Base-by-base conservation (phyloP, 208 protist genomes). In the Trypanosomatidae sp. region DNA sequence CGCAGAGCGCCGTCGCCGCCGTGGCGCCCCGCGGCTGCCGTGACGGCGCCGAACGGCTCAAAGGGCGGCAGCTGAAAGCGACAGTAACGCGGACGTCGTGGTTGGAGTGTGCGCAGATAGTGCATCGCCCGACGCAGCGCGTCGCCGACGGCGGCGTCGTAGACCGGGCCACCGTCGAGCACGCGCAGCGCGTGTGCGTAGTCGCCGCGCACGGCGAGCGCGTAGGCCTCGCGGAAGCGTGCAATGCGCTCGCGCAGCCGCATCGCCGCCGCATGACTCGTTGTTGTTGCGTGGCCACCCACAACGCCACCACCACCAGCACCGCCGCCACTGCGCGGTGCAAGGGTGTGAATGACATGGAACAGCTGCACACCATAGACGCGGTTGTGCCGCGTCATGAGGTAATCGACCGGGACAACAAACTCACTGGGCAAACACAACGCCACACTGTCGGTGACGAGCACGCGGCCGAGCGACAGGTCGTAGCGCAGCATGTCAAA, bases 61-160 rank as follows among this genome's bases (percentile, higher is more conserved):
- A 70, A 70, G 3, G 19, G 28, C 3, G 67, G 58, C 37, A 75
- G 53, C 43, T 75, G 61, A 27, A 74, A 66, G 43, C 66, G 61
- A 45, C 66, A 74, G 57, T 69, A 74, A 22, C 66, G 66, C 13
- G 66, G 61, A 0, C 61, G 56, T 5, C 40, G 53, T 6, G 66
- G 61, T 4, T 23, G 37, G 11, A 38, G 13, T 11, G 11, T 13
- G 6, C 55, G 15, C n/a, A 71, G 42, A 1, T 46, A 55, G 25
- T 19, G 21, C 20, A 66, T 24, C 1, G 56, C 48, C 15, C n/a
- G 19, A 18, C 16, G 16, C 13, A 53, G 50, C 35, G 53, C 22
- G 13, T 35, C 49, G 4, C 33, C 41, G 11, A 67, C 45, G 41
- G 54, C 53, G 10, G 47, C 46, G 11, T 67, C 61, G 16, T 61